These are phyloP conservation scores for Beta lomatogona DNA, from an alignment of 179 eudicot genomes.

Conservation along the genomic window DNA sequence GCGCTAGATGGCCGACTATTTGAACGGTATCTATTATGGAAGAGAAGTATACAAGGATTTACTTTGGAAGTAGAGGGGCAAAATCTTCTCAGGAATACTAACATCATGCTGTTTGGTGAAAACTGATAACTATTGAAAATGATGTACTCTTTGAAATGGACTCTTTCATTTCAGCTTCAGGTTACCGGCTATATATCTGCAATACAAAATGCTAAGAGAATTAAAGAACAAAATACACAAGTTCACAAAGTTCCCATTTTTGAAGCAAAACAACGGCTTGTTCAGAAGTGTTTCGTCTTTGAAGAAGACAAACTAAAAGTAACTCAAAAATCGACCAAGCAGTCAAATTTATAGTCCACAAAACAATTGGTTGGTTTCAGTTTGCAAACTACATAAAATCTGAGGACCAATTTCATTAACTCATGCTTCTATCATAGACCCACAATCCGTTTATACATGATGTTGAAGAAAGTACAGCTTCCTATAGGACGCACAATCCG, in stretches of 20 bases:
- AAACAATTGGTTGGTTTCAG: no score
- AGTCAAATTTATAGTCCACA: no score
- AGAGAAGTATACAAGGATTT: conserved; percentile 20
- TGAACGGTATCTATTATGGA: conserved; percentile 26
- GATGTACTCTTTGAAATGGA: background rate
- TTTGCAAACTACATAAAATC: no score
- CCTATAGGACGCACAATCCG: no score
- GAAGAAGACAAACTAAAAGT: no score
- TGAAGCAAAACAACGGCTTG: no score
- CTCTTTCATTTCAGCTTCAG: background rate
- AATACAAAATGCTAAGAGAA: background rate
- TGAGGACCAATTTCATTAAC: no score
- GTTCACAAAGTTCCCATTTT: background rate
- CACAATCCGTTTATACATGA: no score
- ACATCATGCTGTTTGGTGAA: conserved; percentile 6
- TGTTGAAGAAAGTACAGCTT: no score
- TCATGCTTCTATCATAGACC: no score
- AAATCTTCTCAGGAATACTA: conserved; percentile 36
- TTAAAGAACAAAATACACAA: background rate
- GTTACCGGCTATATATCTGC: background rate
- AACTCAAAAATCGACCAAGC: no score
- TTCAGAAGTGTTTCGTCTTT: background rate
- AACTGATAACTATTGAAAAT: background rate
- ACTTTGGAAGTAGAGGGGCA: conserved; percentile 2
- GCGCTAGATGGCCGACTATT: conserved; percentile 8